A percentile compares a stretch with the other conserved stretches of the same genome.
These are phyloP conservation scores for Aspergillus sergii DNA, from an alignment of 2,329 filamentous ascomycete species.

Conservation along the genomic window DNA sequence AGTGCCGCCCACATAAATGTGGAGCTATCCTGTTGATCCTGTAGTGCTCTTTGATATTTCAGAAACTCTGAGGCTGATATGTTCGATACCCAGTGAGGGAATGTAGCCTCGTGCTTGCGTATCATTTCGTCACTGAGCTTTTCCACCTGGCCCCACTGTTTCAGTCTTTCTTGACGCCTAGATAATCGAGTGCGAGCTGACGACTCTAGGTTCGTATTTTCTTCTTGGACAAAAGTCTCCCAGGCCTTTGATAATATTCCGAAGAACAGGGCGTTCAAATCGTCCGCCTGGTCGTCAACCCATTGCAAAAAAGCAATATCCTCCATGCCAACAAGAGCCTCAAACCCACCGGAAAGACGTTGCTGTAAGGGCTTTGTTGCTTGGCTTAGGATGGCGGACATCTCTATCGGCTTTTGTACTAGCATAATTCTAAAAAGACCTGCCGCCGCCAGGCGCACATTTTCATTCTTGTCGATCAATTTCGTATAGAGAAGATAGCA, in stretches of 20 bases:
- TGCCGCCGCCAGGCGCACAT: conserved; percentile 74
- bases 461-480: conserved; percentile 69
- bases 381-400: conserved; percentile 71
- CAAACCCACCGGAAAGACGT: conserved; percentile 74
- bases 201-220: conserved; percentile 80
- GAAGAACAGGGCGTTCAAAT: conserved; percentile 81
- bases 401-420: conserved; percentile 88
- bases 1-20: conserved; percentile 76
- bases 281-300: conserved; percentile 79
- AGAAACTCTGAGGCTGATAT: conserved; percentile 90
- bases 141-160: conserved; percentile 74
- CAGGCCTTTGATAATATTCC: conserved; percentile 78
- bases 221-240: conserved; percentile 81
- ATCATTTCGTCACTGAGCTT: conserved; percentile 70
- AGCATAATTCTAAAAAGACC: conserved; percentile 89
- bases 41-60: conserved; percentile 83
- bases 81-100: conserved; percentile 91
- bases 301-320: conserved; percentile 85
- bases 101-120: conserved; percentile 81
- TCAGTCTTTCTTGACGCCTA: conserved; percentile 80
- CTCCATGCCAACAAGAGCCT: conserved; percentile 82
- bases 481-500: conserved; percentile 94
- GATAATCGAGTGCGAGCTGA: conserved; percentile 69
- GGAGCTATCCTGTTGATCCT: conserved; percentile 92
- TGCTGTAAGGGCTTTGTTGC: conserved; percentile 71